Evolutionary conservation across 768 basidiomycete genomes (phyloP), one percentile per base, ranked within the genome.

Genomic region (Hericium rajendrae): DNA sequence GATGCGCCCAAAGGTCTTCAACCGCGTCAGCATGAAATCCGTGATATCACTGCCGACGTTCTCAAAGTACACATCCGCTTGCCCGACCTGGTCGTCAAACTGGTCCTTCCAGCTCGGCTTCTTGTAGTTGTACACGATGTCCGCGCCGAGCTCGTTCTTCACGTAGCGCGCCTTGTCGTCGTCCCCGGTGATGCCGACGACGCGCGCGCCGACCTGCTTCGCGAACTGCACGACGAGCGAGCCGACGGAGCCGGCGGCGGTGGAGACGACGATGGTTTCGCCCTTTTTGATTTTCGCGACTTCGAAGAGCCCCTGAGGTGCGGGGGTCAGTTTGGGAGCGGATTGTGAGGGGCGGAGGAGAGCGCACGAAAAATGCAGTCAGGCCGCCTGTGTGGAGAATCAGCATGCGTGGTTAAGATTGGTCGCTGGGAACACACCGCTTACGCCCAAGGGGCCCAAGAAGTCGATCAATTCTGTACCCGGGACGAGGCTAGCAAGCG

Each of bases 191-290:
- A 97, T 89, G 11, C 84, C 95, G 59, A 91, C 83, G 49, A 97
- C 94, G 56, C 79, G 86, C 51, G 88, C 89, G 57, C 87, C 91
- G 11, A 76, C 73, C 28, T 81, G 76, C 69, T 91, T 91, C 49
- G 88, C 92, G 18, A 94, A 76, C 62, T 94, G 92, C 70, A 91
- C 93, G 12, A 76, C 88, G 56, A 91, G 69, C 10, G 84, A 80
- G n/a, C 93, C 91, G 10, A 91, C 89, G 1, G 93, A 85, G 10
- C 94, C 94, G 9, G 95, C 94, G 2, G 94, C 94, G 18, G 92
- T 94, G 0, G 91, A 91, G 11, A 86, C 86, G 22, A 97, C 78
- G 51, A 95, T 80, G 0, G 81, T 89, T 59, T 97, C 93, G 12
- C 93, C 92, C 0, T 84, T 69, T 68, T 94, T 88, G 65, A 94